Evolutionary conservation across 2,329 filamentous ascomycete genomes (phyloP), one percentile per base, ranked within the genome.

Genomic region (Fusarium sp.): DNA sequence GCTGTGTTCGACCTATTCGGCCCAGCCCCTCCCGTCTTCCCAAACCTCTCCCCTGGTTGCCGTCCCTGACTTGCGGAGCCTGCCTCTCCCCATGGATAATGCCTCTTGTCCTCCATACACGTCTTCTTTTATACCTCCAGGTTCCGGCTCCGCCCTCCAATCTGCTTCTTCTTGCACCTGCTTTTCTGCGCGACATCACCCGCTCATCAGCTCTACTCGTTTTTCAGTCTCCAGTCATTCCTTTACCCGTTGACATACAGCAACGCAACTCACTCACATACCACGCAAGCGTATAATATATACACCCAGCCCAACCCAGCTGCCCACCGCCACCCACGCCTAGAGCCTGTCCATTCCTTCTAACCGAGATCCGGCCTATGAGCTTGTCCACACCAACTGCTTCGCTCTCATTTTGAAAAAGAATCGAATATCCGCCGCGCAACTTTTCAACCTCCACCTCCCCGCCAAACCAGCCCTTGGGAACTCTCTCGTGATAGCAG

Each of bases 121-220:
- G 65, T 74, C 69, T 75, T 70, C 77, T 79, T 70, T 79, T 79
- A 79, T 79, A 79, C 77, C 72, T 75, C 77, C 66, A 77, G 77
- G 77, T 76, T 78, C 76, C 77, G 63, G 69, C 75, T 73, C 75
- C 77, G 73, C 74, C 75, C 70, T 69, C 76, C 69, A 61, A 70
- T 60, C 53, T 73, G 65, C 65, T 67, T 67, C 76, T 69, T 78
- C 69, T 69, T 73, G 66, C 70, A 75, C 68, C 66, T 71, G 69
- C 66, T 75, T 75, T 75, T 68, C 46, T 72, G 70, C 71, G 71
- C 73, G 69, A 76, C 69, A 67, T 77, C 68, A 72, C 69, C 70
- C 64, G 70, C 71, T 70, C 70, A 71, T 72, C 70, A 72, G 72
- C 73, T 71, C 68, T 77, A 57, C 67, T 74, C 66, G 59, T 63